Conservation (phyloP, 1,139 yeast species). For the Yamadazyma epiphylla region DNA sequence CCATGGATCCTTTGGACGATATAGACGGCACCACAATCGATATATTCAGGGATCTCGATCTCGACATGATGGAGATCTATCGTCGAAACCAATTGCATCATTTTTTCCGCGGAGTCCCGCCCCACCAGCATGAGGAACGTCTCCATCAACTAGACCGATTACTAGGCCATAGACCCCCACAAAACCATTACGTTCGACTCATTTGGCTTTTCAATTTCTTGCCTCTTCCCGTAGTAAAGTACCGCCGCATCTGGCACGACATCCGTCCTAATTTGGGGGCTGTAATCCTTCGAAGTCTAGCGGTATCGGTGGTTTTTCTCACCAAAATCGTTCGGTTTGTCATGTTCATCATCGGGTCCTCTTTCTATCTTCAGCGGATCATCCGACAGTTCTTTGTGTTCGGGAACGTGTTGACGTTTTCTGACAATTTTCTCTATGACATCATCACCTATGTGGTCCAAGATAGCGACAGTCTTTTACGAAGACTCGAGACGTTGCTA, state of each 20-base stretch:
- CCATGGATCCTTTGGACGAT: no score
- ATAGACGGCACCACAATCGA: conserved; percentile 14
- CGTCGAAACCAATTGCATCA: conserved; percentile 16
- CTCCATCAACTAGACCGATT: conserved; percentile 13
- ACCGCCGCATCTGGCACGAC: conserved; percentile 22
- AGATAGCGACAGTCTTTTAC: no score
- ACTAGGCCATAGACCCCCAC: conserved; percentile 4
- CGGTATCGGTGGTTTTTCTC: conserved; percentile 4
- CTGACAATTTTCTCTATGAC: conserved; percentile 26
- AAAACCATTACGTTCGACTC: conserved; percentile 7
- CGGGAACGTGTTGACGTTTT: conserved; percentile 29
- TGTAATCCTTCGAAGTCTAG: conserved; percentile 1
- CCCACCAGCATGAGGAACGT: conserved; percentile 13
- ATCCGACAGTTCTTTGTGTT: conserved; percentile 18
- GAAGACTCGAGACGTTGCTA: no score
- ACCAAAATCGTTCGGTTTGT: conserved; percentile 15
- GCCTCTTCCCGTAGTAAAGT: conserved; percentile 28
- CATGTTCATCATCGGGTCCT: conserved; percentile 18
- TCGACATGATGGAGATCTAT: conserved; percentile 19
- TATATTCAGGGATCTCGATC: conserved; percentile 20
- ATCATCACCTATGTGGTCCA: conserved; percentile 25
- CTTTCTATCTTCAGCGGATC: conserved; percentile 10
- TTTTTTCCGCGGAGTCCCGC: conserved; percentile 13
- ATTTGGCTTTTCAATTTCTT: conserved; percentile 17
- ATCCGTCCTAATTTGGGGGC: conserved; percentile 6